A percentile compares a stretch with the other conserved stretches of the same genome.
Evolutionary conservation across 2,329 filamentous ascomycete species (phyloP).

Genomic region (Neoascochyta sp.): DNA sequence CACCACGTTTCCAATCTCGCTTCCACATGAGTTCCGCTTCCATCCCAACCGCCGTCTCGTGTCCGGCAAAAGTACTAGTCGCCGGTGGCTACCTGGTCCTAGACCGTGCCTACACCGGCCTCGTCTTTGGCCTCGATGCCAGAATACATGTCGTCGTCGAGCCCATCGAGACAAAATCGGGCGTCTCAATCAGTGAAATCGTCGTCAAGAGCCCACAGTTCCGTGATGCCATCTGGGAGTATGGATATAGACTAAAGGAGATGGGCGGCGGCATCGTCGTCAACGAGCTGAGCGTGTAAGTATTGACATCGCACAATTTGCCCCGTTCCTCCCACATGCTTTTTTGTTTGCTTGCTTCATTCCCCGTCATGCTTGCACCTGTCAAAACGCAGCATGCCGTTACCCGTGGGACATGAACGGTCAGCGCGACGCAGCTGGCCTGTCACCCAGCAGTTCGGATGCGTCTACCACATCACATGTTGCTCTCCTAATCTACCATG

Average conservation of each 20-base stretch:
- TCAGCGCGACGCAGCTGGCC: too few species aligned
- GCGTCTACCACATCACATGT: too few species aligned
- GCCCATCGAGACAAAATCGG: slow-evolving; percentile 55
- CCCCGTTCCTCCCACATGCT: too few species aligned
- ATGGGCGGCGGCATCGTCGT: slow-evolving; percentile 75
- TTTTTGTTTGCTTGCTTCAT: not conserved
- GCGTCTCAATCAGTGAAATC: slow-evolving; percentile 65
- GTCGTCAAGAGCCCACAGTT: slow-evolving; percentile 92
- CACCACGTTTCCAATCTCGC: slow-evolving; percentile 37
- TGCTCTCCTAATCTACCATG: too few species aligned
- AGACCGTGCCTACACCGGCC: slow-evolving; percentile 77
- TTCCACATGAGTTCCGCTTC: slow-evolving; percentile 13
- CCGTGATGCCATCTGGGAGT: slow-evolving; percentile 79
- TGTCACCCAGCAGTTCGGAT: too few species aligned
- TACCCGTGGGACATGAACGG: too few species aligned
- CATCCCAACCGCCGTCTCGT: slow-evolving; percentile 59
- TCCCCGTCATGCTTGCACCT: not conserved
- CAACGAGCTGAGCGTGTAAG: slow-evolving; percentile 74
- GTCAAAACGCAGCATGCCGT: too few species aligned
- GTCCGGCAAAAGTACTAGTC: slow-evolving; percentile 92
- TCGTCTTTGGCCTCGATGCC: slow-evolving; percentile 62
- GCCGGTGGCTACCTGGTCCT: slow-evolving; percentile 94
- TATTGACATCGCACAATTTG: too few species aligned
- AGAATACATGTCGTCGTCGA: slow-evolving; percentile 60
- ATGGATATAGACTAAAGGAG: slow-evolving; percentile 69